Base-by-base conservation (phyloP, 345 rosid genomes). In the Populus deltoides region DNA sequence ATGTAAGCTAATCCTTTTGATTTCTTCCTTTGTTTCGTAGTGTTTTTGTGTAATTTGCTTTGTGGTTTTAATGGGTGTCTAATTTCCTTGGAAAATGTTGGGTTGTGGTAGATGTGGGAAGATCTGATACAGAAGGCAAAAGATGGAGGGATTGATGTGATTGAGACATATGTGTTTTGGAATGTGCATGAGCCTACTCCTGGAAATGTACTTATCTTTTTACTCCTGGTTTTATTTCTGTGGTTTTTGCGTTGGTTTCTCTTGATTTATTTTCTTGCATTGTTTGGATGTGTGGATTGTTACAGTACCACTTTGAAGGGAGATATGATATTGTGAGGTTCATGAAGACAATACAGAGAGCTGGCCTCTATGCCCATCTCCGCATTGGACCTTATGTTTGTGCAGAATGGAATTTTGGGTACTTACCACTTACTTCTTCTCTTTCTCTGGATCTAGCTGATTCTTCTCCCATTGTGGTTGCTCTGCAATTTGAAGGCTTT, bases 341-440 rank as follows among this genome's bases (percentile, higher is more conserved):
- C 83, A 85, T 94, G 1, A 97, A 93, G 88, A 81, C 89, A 18
- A 77, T 94, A 20, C 97, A 94, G 66, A 91, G 83, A 81, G 95
- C 97, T 70, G 98, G 98, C 43, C 90, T 97, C 22, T 94, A 97
- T 82, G 95, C 99, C 85, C 97, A 93, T 85, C 89, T 97, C 65
- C 94, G 99, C 80, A 90, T 97, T 71, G 99, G 99, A 51, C 99
- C 99, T 77, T 97, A 97, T 79, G 90, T 97, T 76, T 97, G 99
- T 82, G 99, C 98, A 12, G 99, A 94, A 87, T 97, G 99, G 99
- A 97, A 94, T 85, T 97, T 97, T 78, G 99, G 99, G 99, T 97
- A 89, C 73, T 66, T 66, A 70, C 72, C 77, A 27, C 78, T 41
- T 51, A 27, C 78, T 41, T 51, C 12, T 36, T 22, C 74, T 76